phyloP scores from a whole-genome alignment of 2,329 filamentous ascomycete genomes.

The Gaeumannomyces tritici region DNA sequence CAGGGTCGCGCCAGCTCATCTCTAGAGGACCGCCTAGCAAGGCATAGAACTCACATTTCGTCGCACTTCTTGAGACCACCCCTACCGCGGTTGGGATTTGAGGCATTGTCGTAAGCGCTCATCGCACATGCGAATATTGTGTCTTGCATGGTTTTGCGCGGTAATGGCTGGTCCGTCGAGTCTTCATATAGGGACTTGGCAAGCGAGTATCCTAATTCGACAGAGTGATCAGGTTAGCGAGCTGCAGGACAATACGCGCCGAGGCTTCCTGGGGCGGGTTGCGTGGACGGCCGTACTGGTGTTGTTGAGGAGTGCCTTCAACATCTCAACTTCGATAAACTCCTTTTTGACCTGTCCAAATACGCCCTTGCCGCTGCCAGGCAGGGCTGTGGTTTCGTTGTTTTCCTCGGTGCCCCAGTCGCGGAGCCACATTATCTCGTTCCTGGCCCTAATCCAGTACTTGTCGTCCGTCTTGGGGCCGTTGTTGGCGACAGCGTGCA shows the following conservation, averaged over 20 bases:
- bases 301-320: slow-evolving; percentile 56
- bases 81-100: slow-evolving; percentile 67
- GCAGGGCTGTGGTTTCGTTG: slow-evolving; percentile 8
- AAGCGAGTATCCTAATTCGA: slow-evolving; percentile 46
- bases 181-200: slow-evolving; percentile 54
- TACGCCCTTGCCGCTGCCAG: slow-evolving; percentile 31
- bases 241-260: background rate
- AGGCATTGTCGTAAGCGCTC: slow-evolving; percentile 69
- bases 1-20: background rate
- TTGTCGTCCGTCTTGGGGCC: slow-evolving; percentile 50
- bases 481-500: slow-evolving; percentile 40
- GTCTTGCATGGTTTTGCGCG: slow-evolving; percentile 41
- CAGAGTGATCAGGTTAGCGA: slow-evolving; percentile 10
- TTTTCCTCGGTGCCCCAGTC: slow-evolving; percentile 54
- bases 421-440: slow-evolving; percentile 63
- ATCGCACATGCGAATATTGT: slow-evolving; percentile 55
- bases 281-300: slow-evolving; percentile 29
- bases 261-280: background rate
- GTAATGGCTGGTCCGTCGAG: slow-evolving; percentile 36
- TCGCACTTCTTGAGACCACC: slow-evolving; percentile 70
- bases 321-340: slow-evolving; percentile 59
- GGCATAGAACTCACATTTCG: slow-evolving; percentile 49
- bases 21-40: background rate
- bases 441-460: slow-evolving; percentile 52
- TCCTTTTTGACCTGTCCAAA: slow-evolving; percentile 51